Conservation (phyloP, 192 early-diverging fungal genomes). For the Diversispora eburnea region DNA sequence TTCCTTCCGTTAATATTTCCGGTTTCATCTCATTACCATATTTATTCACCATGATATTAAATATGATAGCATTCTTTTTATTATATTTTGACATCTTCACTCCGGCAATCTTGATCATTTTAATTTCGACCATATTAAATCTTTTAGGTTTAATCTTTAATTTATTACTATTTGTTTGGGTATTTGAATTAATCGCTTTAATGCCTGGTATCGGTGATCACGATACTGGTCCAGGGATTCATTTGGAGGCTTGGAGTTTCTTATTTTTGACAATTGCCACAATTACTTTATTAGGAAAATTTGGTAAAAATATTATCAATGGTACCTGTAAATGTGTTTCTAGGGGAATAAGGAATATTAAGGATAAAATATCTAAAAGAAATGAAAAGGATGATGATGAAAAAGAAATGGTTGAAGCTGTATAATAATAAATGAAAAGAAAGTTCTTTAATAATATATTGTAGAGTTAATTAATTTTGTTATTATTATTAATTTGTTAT, state of each 20-base stretch:
- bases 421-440: too few relatives aligned
- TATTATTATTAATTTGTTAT: too few relatives aligned
- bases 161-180: conserved; percentile 16
- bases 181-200: conserved; percentile 7
- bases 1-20: neutral
- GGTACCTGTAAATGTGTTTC: neutral
- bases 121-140: conserved; percentile 3
- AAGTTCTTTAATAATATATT: too few relatives aligned
- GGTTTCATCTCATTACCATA: conserved; percentile 15
- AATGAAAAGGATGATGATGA: too few relatives aligned
- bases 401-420: too few relatives aligned
- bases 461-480: too few relatives aligned
- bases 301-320: neutral
- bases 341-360: neutral
- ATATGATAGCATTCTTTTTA: neutral
- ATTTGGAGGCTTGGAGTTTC: neutral
- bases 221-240: conserved; percentile 9
- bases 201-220: conserved; percentile 24
- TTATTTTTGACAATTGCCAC: conserved; percentile 2
- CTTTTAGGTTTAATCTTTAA: neutral
- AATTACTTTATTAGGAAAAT: neutral
- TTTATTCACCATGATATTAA: neutral
- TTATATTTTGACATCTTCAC: neutral
- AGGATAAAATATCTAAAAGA: too few relatives aligned
- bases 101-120: neutral